Percentiles rank a stretch among this genome's conserved stretches.
phyloP scores from a whole-genome alignment of 2,329 filamentous ascomycete genomes.

The Tolypocladium sp. region DNA sequence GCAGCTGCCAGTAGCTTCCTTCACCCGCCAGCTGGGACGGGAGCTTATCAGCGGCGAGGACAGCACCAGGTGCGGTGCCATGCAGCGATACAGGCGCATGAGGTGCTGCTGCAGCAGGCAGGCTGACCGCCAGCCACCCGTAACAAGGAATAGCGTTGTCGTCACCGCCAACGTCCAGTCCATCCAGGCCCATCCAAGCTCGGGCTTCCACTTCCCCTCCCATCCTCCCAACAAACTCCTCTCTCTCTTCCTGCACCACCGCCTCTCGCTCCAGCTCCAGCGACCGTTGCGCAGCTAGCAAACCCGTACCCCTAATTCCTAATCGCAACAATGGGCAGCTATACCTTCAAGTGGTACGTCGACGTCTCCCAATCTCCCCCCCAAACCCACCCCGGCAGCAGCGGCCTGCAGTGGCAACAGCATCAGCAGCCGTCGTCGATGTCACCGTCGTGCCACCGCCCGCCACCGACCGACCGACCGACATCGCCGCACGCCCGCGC shows the following conservation, averaged over 20 bases:
- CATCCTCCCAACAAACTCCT: neutral
- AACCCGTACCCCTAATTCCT: neutral
- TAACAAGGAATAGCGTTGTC: neutral
- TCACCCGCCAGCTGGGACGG: neutral
- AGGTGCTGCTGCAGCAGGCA: neutral
- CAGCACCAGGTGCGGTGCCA: neutral
- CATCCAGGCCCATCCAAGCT: neutral
- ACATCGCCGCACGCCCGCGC: neutral
- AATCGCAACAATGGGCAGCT: conserved; percentile 49
- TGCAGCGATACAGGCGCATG: neutral
- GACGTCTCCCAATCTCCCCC: conserved; percentile 2
- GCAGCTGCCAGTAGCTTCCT: neutral
- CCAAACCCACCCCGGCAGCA: neutral
- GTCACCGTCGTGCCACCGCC: neutral
- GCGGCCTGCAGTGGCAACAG: too few relatives aligned
- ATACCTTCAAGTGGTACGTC: conserved; percentile 61
- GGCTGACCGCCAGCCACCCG: neutral
- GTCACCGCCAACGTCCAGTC: neutral
- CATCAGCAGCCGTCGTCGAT: neutral
- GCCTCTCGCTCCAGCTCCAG: neutral
- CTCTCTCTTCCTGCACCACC: neutral
- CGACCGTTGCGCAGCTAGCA: neutral
- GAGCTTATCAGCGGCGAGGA: neutral
- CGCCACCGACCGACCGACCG: neutral
- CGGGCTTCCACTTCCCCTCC: neutral